Conservation (phyloP, 495 filamentous ascomycete species). For the Podospora comata region DNA sequence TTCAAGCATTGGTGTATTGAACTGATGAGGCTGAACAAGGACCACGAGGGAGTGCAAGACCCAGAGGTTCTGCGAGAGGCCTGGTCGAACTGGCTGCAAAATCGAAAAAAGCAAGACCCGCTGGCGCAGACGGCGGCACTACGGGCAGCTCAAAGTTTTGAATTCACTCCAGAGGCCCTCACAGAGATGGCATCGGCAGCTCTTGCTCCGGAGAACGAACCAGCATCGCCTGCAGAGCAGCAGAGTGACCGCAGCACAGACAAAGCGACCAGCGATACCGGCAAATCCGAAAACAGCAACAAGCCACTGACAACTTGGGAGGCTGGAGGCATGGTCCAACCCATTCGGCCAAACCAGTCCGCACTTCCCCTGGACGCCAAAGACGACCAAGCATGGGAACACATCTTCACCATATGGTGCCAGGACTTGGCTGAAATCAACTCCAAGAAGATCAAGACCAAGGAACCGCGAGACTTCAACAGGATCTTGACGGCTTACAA, state of each 20-base stretch:
- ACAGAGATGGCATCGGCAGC: conserved; percentile 7
- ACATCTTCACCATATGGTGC: conserved; percentile 25
- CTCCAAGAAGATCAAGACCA: conserved; percentile 7
- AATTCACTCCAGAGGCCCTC: conserved; percentile 8
- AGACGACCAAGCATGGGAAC: conserved; percentile 19
- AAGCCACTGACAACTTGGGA: neutral
- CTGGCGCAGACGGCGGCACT: neutral
- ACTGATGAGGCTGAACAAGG: conserved; percentile 23
- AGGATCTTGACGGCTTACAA: conserved; percentile 12
- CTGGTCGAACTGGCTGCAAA: conserved; percentile 26
- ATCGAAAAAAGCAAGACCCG: neutral
- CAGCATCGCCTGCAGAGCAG: neutral
- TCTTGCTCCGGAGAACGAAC: neutral
- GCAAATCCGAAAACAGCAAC: neutral
- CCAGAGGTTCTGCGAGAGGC: conserved; percentile 18
- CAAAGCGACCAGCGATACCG: neutral
- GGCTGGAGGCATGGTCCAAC: neutral
- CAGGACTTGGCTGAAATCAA: conserved; percentile 19
- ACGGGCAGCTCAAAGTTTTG: neutral
- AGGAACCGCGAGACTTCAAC: neutral
- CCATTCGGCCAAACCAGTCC: conserved; percentile 1
- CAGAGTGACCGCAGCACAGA: neutral
- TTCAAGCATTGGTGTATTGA: conserved; percentile 23
- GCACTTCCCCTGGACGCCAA: neutral
- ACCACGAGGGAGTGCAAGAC: conserved; percentile 15